These are phyloP conservation scores for Eucalyptus victrix DNA, from an alignment of 345 rosid species.

Conservation along the genomic window DNA sequence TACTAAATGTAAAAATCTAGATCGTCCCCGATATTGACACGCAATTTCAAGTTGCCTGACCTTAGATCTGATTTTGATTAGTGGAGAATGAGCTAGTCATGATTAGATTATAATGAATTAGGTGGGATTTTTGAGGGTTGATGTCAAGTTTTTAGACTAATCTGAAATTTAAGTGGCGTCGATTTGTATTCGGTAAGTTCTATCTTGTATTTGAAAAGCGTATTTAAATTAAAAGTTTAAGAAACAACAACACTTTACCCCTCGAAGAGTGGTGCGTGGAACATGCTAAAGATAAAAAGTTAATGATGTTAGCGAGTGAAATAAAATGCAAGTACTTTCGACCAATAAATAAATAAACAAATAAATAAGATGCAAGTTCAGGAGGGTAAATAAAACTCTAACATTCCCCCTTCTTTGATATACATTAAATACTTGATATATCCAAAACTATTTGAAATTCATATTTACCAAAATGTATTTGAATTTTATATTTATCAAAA, in stretches of 20 bases:
- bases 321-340: neutral
- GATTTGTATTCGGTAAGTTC: neutral
- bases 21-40: neutral
- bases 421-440: neutral
- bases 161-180: neutral
- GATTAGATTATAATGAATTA: neutral
- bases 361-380: neutral
- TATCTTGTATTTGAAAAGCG: neutral
- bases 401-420: neutral
- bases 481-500: neutral
- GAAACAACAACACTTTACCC: neutral
- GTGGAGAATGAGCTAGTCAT: neutral
- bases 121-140: neutral
- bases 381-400: neutral
- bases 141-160: neutral
- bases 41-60: neutral
- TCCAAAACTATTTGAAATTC: neutral
- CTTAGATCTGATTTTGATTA: neutral
- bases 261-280: rapidly evolving
- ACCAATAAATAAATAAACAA: too few species aligned
- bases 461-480: neutral
- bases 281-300: neutral
- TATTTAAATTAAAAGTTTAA: neutral
- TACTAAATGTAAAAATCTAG: neutral
- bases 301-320: neutral